phyloP scores from a whole-genome alignment of 257 asterid genomes.

The Solanum pinnatisectum region DNA sequence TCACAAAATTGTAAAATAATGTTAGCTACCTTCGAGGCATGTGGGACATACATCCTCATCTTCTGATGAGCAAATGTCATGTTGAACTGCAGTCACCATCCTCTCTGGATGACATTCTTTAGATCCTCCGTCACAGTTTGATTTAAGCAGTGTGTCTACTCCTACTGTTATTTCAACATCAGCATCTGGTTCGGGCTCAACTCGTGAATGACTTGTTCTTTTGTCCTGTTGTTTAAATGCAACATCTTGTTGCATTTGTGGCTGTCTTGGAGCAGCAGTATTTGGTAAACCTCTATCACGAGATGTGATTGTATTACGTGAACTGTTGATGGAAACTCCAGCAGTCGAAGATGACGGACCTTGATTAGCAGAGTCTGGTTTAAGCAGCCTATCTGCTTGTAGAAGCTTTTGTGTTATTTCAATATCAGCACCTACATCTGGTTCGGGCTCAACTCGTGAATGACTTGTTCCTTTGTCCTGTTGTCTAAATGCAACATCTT shows the following conservation, averaged over 20 bases:
- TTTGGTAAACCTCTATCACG: background rate
- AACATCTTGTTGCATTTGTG: conserved; percentile 4
- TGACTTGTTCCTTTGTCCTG: conserved; percentile 13
- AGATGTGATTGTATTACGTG: background rate
- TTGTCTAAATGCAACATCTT: background rate
- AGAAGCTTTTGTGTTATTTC: background rate
- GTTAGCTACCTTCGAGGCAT: conserved; percentile 52
- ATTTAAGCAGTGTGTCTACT: background rate
- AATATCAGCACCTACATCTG: conserved; percentile 2
- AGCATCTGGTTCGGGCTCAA: conserved; percentile 11
- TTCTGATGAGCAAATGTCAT: conserved; percentile 10
- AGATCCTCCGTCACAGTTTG: background rate
- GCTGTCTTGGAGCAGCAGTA: background rate
- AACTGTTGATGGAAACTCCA: background rate
- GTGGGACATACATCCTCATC: conserved; percentile 54
- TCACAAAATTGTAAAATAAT: background rate
- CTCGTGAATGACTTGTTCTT: conserved; percentile 12
- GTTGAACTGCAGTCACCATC: background rate
- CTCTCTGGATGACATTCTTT: conserved; percentile 1
- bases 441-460: conserved; percentile 19
- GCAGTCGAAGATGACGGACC: conserved; percentile 3
- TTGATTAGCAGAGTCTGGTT: conserved; percentile 2
- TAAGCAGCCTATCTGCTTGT: background rate
- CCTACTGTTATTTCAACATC: background rate
- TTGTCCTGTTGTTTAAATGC: conserved; percentile 2